Percentiles rank a stretch among this genome's conserved stretches.
These are phyloP conservation scores for Yamadazyma endophytica DNA, from an alignment of 805 yeast genomes.

Conservation along the genomic window DNA sequence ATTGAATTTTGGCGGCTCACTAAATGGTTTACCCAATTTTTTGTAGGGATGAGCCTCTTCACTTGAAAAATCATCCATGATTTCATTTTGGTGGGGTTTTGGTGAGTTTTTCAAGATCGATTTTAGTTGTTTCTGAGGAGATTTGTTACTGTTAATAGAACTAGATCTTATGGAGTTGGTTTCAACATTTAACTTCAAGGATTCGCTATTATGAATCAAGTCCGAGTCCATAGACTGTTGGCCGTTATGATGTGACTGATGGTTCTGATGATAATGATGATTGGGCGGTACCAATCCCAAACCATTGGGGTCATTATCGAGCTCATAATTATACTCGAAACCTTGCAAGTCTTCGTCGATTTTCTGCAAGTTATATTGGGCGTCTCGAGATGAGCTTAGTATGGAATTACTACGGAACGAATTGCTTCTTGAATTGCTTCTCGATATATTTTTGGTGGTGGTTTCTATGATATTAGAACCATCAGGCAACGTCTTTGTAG, in stretches of 20 bases:
- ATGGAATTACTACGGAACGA: conserved; percentile 18
- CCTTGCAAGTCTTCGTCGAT: conserved; percentile 42
- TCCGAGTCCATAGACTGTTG: no score
- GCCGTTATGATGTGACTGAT: no score
- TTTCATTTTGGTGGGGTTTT: conserved; percentile 6
- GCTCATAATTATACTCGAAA: conserved; percentile 38
- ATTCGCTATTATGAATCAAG: conserved; percentile 5
- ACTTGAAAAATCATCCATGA: conserved; percentile 2
- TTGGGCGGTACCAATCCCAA: conserved; percentile 1
- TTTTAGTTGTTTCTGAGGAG: conserved; percentile 25
- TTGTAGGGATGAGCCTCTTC: conserved; percentile 17
- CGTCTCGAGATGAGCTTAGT: conserved; percentile 9
- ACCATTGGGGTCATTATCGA: conserved; percentile 23
- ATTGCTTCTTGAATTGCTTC: conserved; percentile 29
- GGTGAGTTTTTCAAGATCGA: conserved; percentile 30
- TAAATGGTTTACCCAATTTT: conserved; percentile 7
- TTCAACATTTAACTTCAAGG: conserved; percentile 4
- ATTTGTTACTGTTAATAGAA: conserved; percentile 6
- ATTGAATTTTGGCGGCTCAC: conserved; percentile 10
- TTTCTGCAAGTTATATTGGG: conserved; percentile 25
- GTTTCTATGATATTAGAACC: conserved; percentile 42
- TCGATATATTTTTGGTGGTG: conserved; percentile 36
- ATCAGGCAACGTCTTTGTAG: conserved; percentile 34
- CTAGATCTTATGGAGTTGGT: conserved; percentile 1
- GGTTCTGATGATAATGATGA: no score